Percentiles rank a stretch among this genome's conserved stretches.
Conservation (phyloP, 441 rosid genomes). For the Pelargonium exstipulatum region DNA sequence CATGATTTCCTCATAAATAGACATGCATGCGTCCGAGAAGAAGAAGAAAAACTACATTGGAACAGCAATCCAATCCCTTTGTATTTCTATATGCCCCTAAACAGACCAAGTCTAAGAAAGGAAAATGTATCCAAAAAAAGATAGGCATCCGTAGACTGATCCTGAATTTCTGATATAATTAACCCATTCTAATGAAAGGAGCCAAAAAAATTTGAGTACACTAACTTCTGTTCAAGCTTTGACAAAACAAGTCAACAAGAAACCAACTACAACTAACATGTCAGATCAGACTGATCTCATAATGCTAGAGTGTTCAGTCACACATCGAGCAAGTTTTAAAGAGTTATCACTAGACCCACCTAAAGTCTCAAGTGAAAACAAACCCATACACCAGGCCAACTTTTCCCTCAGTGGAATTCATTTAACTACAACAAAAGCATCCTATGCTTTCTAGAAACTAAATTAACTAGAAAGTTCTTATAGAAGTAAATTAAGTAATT, state of each 20-base stretch:
- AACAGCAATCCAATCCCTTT: background rate
- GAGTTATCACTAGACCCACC: background rate
- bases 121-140: background rate
- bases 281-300: background rate
- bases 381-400: slow-evolving; percentile 6
- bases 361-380: slow-evolving; percentile 1
- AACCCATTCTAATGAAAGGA: background rate
- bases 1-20: background rate
- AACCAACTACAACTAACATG: background rate
- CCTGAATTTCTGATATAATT: background rate
- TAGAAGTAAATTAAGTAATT: background rate
- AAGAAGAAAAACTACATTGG: too few relatives aligned
- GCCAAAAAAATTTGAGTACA: background rate
- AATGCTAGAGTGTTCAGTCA: slow-evolving; percentile 2
- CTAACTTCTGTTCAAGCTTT: slow-evolving; percentile 1
- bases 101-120: background rate
- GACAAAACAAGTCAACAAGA: background rate
- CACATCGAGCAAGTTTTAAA: background rate
- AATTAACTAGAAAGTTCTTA: background rate
- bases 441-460: background rate
- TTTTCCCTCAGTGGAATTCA: slow-evolving; percentile 1
- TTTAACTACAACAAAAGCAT: slow-evolving; percentile 3
- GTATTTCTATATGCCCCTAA: background rate
- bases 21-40: background rate
- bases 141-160: background rate